These are phyloP conservation scores for Cystobasidium slooffiae DNA, from an alignment of 1,284 basidiomycete species.

Conservation along the genomic window DNA sequence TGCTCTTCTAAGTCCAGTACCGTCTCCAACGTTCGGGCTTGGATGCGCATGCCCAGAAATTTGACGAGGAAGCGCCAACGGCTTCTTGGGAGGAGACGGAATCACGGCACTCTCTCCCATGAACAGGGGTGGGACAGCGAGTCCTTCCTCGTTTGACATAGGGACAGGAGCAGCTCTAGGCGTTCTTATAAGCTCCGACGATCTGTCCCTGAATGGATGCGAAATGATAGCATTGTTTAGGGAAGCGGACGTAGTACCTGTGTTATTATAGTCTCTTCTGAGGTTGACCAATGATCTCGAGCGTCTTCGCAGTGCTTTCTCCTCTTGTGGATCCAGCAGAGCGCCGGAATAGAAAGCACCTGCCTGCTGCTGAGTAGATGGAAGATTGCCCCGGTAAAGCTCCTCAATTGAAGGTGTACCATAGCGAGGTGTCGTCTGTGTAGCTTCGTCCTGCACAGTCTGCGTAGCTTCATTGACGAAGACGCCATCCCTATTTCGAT, in stretches of 20 bases:
- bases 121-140: conserved; percentile 10
- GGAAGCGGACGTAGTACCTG: background rate
- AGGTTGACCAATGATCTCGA: conserved; percentile 35
- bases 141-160: background rate
- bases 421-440: background rate
- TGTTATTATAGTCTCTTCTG: background rate
- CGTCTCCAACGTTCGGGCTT: background rate
- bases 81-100: background rate
- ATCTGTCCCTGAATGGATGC: conserved; percentile 5
- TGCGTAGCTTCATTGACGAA: conserved; percentile 6
- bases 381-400: background rate
- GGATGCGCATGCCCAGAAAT: background rate
- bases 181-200: conserved; percentile 8
- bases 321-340: conserved; percentile 3
- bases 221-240: conserved; percentile 11
- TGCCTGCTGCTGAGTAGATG: background rate
- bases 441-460: background rate
- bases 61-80: background rate
- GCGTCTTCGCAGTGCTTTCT: conserved; percentile 19
- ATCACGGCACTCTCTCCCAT: conserved; percentile 17
- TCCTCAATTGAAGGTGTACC: background rate
- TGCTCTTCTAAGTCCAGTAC: background rate
- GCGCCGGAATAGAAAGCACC: background rate
- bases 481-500: background rate
- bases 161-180: conserved; percentile 34